These are phyloP conservation scores for Lepiota brunneoincarnata DNA, from an alignment of 768 basidiomycete species.

Conservation along the genomic window DNA sequence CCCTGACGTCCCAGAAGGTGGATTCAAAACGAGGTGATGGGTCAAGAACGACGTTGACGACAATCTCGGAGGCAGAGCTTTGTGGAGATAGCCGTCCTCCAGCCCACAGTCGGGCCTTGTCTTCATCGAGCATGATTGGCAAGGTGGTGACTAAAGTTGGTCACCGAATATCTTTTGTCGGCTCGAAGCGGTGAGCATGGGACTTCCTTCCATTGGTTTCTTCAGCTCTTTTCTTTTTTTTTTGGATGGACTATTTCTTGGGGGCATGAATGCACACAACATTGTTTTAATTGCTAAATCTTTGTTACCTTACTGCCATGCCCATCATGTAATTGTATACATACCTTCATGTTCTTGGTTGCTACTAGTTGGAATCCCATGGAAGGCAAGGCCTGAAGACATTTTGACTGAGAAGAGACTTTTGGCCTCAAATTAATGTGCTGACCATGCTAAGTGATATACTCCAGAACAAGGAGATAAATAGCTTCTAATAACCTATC, in stretches of 20 bases:
- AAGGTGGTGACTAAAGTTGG: not conserved
- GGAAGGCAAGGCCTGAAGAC: too few relatives aligned
- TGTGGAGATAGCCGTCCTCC: not conserved
- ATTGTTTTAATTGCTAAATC: too few relatives aligned
- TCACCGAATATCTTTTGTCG: conserved; percentile 5
- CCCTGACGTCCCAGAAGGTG: not conserved
- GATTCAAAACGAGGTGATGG: not conserved
- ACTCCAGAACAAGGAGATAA: too few relatives aligned
- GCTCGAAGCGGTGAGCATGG: not conserved
- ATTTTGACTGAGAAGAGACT: too few relatives aligned
- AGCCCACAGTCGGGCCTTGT: not conserved
- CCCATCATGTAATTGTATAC: too few relatives aligned
- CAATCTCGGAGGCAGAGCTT: not conserved
- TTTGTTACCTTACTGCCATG: too few relatives aligned
- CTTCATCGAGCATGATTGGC: not conserved
- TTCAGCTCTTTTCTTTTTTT: not conserved
- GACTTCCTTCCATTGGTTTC: not conserved
- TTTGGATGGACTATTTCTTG: not conserved
- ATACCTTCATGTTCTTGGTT: too few relatives aligned
- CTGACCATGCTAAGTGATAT: too few relatives aligned
- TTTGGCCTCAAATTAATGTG: too few relatives aligned
- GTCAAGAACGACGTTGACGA: not conserved
- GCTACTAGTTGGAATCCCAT: too few relatives aligned
- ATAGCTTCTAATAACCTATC: too few relatives aligned
- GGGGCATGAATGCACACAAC: too few relatives aligned